Percentiles rank a stretch among this genome's conserved stretches.
These are phyloP conservation scores for Cyclotella baltica DNA, from an alignment of 108 stramenopile genomes.

Conservation along the genomic window DNA sequence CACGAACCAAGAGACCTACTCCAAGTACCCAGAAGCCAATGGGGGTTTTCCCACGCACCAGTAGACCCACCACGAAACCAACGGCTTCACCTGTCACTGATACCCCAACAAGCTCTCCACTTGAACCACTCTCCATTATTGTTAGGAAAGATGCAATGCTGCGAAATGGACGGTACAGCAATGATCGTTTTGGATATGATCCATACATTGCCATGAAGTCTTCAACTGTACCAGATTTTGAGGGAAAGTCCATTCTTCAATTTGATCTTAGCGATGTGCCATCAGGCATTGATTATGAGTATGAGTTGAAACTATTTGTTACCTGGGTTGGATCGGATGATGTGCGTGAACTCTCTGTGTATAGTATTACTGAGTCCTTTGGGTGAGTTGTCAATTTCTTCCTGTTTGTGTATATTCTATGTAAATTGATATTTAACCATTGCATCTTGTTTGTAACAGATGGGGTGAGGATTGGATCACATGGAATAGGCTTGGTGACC, in stretches of 20 bases:
- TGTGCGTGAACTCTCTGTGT: constrained; percentile 20
- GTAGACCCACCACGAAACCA: neutral
- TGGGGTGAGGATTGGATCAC: constrained; percentile 26
- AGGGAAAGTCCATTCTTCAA: constrained; percentile 15
- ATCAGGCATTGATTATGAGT: constrained; percentile 3
- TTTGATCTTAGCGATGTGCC: constrained; percentile 14
- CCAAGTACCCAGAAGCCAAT: too few species aligned
- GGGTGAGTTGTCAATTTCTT: constrained; percentile 4
- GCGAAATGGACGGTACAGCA: constrained; percentile 20
- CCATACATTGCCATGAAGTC: constrained; percentile 17
- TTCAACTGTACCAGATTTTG: neutral
- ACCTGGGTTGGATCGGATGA: constrained; percentile 16
- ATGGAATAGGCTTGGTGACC: constrained; percentile 23
- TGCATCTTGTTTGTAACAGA: neutral
- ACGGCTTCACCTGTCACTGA: neutral
- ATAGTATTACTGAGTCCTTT: constrained; percentile 1
- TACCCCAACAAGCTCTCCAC: neutral
- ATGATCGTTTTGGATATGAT: constrained; percentile 17
- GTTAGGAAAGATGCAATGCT: constrained; percentile 24
- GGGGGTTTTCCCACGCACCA: too few species aligned
- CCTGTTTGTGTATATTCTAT: neutral
- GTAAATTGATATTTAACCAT: neutral
- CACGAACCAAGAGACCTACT: too few species aligned
- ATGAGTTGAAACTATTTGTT: constrained; percentile 15
- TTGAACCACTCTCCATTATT: neutral